These are phyloP conservation scores for Pseudocercospora cruenta DNA, from an alignment of 2,329 filamentous ascomycete genomes.

Conservation along the genomic window DNA sequence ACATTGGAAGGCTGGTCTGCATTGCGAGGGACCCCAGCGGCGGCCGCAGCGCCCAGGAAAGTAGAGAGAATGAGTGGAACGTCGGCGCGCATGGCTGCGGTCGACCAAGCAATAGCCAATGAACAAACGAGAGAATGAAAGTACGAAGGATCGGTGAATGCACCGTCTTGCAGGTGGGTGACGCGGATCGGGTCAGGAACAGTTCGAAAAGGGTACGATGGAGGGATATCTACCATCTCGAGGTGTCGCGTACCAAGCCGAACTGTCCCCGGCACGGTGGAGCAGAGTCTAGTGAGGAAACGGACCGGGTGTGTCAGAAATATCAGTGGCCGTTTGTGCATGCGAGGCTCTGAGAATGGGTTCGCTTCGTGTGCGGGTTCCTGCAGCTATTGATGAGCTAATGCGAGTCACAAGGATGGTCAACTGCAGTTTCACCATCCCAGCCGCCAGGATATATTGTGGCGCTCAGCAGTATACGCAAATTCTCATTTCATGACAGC, in stretches of 20 bases:
- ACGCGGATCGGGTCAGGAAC: constrained; percentile 18
- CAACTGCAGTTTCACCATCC: constrained; percentile 7
- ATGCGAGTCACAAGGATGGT: constrained; percentile 21
- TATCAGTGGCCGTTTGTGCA: constrained; percentile 22
- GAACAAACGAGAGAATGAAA: constrained; percentile 15
- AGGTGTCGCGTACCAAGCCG: constrained; percentile 18
- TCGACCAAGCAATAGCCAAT: constrained; percentile 18
- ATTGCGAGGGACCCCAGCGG: constrained; percentile 27
- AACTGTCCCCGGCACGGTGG: constrained; percentile 19
- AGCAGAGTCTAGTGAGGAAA: constrained; percentile 12
- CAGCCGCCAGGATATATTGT: constrained; percentile 16
- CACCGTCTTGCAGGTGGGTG: constrained; percentile 23
- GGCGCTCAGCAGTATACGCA: constrained; percentile 15
- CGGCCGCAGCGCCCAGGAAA: constrained; percentile 30
- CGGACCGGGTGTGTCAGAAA: constrained; percentile 20
- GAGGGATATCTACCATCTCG: constrained; percentile 21
- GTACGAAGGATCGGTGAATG: constrained; percentile 16
- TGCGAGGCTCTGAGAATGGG: constrained; percentile 21
- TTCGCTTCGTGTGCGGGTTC: constrained; percentile 23
- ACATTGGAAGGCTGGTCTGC: constrained; percentile 18
- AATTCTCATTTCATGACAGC: constrained; percentile 11
- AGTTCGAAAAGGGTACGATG: constrained; percentile 16
- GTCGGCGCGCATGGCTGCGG: constrained; percentile 25
- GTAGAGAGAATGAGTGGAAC: constrained; percentile 29
- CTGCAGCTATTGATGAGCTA: constrained; percentile 24